Percentiles rank a stretch among this genome's conserved stretches.
phyloP scores from a whole-genome alignment of 2,329 filamentous ascomycete species.

The Penicillium sp. region DNA sequence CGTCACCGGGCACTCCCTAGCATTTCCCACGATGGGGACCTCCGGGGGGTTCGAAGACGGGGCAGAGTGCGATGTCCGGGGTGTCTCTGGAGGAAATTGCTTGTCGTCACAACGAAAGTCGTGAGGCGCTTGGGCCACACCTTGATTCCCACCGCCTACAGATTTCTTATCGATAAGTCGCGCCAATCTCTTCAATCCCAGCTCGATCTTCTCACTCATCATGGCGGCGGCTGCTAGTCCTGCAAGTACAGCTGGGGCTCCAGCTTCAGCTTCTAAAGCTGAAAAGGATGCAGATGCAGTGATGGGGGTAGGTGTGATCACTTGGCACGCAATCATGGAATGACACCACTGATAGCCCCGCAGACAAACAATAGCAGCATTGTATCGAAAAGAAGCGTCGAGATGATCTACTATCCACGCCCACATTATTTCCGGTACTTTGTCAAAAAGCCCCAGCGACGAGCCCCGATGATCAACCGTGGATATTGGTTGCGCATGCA shows the following conservation, averaged over 20 bases:
- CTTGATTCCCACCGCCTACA: slow-evolving; percentile 29
- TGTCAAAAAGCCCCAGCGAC: slow-evolving; percentile 72
- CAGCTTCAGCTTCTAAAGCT: slow-evolving; percentile 24
- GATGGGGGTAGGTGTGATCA: slow-evolving; percentile 45
- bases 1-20: slow-evolving; percentile 15
- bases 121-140: slow-evolving; percentile 36
- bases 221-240: slow-evolving; percentile 17
- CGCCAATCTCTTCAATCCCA: slow-evolving; percentile 6
- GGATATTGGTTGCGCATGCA: slow-evolving; percentile 84
- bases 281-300: slow-evolving; percentile 48
- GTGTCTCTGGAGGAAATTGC: slow-evolving; percentile 12
- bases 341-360: not conserved
- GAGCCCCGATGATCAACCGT: slow-evolving; percentile 83
- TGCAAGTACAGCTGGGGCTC: too few relatives aligned
- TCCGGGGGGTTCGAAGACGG: not conserved
- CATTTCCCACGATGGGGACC: slow-evolving; percentile 10
- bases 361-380: slow-evolving; percentile 89
- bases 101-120: slow-evolving; percentile 28
- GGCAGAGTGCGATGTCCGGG: slow-evolving; percentile 10
- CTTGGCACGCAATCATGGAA: not conserved
- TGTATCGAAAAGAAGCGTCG: slow-evolving; percentile 87
- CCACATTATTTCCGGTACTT: slow-evolving; percentile 84
- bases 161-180: slow-evolving; percentile 13
- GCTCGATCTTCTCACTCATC: not conserved
- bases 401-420: slow-evolving; percentile 75